Evolutionary conservation across 208 protist species (phyloP), one percentile per base, ranked within the genome.

Genomic region (Trypanosoma congolense): DNA sequence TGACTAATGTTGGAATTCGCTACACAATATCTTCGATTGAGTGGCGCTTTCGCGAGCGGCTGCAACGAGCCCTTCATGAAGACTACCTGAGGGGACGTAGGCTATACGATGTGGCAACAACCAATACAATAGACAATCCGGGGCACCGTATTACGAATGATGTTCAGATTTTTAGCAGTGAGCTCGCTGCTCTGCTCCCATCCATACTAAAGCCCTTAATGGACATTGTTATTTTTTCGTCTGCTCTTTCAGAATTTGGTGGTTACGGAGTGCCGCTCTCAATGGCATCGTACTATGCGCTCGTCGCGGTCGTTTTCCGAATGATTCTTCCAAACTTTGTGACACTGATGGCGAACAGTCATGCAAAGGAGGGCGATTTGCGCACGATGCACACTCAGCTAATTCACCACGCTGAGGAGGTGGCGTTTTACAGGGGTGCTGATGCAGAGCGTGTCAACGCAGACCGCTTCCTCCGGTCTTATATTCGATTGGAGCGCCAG

Each of bases 361-460:
- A 92, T 40, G 73, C 83, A 58, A 82, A 85, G 41, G 87, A 95
- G 57, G 86, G 67, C 8, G 83, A 94, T 51, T 54, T 95, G 25
- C 70, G 87, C 14, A 73, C 77, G 31, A 75, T 77, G 30, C 88
- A 96, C 52, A 80, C 75, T 41, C 80, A 91, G 52, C 57, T 96
- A 9, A 63, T 87, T 29, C 70, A 73, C 30, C 88, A 96, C 58
- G 86, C 88, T 0, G 87, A 96, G 70, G 83, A 93, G 70, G 77
- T 96, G 36, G 86, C 91, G 9, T 96, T 96, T 54, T 95, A 94
- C 49, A 75, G 82, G 31, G 91, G 91, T 30, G 88, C 85, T 41
- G 73, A 81, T 21, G 47, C 85, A n/a, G 91, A 96, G 65, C 55
- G 75, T 2, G 64, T 77, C 56, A 82, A 92, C 48, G 75, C 77